These are phyloP conservation scores for Hypholoma fasciculare DNA, from an alignment of 768 basidiomycete genomes.

Conservation along the genomic window DNA sequence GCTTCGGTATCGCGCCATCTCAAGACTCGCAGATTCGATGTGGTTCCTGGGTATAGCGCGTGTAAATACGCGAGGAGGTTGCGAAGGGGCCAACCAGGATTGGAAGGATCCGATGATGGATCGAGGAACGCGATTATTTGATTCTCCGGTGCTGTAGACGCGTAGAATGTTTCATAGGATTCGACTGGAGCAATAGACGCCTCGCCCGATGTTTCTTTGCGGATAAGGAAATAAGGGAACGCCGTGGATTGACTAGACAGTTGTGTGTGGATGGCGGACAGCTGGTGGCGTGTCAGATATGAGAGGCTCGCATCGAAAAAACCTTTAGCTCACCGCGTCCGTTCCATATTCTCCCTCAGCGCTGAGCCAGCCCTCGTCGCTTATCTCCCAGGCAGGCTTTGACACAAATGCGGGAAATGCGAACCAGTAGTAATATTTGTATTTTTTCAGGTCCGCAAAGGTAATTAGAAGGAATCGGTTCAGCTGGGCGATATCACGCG, in stretches of 20 bases:
- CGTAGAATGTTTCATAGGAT: slow-evolving; percentile 61
- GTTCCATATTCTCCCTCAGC: slow-evolving; percentile 46
- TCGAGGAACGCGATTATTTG: slow-evolving; percentile 72
- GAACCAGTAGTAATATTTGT: slow-evolving; percentile 98
- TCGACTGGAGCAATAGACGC: slow-evolving; percentile 54
- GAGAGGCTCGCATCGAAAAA: too few relatives aligned
- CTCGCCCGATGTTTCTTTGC: slow-evolving; percentile 29
- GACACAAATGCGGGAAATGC: slow-evolving; percentile 91
- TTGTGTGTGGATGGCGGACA: slow-evolving; percentile 51
- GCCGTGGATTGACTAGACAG: slow-evolving; percentile 36
- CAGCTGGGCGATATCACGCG: slow-evolving; percentile 55
- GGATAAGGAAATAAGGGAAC: slow-evolving; percentile 65
- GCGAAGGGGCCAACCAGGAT: slow-evolving; percentile 92
- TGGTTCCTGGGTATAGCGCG: slow-evolving; percentile 50
- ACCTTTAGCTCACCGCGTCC: slow-evolving; percentile 34
- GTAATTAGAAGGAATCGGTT: slow-evolving; percentile 88
- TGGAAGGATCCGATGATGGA: slow-evolving; percentile 73
- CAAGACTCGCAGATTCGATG: slow-evolving; percentile 59
- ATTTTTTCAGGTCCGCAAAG: slow-evolving; percentile 97
- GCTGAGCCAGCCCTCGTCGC: slow-evolving; percentile 54
- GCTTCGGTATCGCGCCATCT: slow-evolving; percentile 74
- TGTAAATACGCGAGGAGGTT: slow-evolving; percentile 87
- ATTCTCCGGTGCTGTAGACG: slow-evolving; percentile 11
- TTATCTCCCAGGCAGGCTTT: slow-evolving; percentile 89
- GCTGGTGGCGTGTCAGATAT: slow-evolving; percentile 29